phyloP scores from a whole-genome alignment of 495 filamentous ascomycete species.

The Podospora appendiculata region DNA sequence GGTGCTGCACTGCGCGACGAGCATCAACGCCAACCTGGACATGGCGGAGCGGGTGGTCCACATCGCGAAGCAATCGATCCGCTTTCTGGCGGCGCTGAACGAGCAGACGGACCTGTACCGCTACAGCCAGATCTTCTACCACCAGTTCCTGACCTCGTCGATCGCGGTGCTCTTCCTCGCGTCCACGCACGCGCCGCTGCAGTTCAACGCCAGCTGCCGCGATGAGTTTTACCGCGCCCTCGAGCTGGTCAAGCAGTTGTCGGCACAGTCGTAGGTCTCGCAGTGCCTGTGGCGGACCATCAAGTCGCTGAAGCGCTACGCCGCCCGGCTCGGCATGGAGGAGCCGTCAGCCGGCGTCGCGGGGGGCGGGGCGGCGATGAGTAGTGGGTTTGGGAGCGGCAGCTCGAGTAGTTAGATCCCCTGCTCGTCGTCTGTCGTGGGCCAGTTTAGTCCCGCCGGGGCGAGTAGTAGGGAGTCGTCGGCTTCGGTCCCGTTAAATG shows the following conservation, averaged over 20 bases:
- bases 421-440: too few species aligned
- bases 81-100: conserved; percentile 65
- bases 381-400: not conserved
- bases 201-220: conserved; percentile 66
- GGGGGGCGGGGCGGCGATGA: not conserved
- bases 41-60: conserved; percentile 66
- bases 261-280: conserved; percentile 67
- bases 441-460: not conserved
- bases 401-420: too few species aligned
- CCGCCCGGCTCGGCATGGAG: conserved; percentile 67
- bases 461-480: not conserved
- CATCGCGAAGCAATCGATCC: conserved; percentile 73
- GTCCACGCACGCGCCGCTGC: conserved; percentile 69
- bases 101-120: conserved; percentile 76
- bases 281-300: conserved; percentile 79
- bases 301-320: conserved; percentile 69
- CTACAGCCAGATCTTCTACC: conserved; percentile 72
- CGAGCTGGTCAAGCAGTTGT: conserved; percentile 73
- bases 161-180: conserved; percentile 78
- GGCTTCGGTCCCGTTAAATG: conserved; percentile 12
- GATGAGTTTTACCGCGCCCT: conserved; percentile 83
- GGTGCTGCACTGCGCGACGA: conserved; percentile 66
- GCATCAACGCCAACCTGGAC: conserved; percentile 62
- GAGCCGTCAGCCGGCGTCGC: conserved; percentile 20
- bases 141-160: conserved; percentile 78